These are phyloP conservation scores for Hansenula anomala DNA, from an alignment of 1,139 yeast species.

Conservation along the genomic window DNA sequence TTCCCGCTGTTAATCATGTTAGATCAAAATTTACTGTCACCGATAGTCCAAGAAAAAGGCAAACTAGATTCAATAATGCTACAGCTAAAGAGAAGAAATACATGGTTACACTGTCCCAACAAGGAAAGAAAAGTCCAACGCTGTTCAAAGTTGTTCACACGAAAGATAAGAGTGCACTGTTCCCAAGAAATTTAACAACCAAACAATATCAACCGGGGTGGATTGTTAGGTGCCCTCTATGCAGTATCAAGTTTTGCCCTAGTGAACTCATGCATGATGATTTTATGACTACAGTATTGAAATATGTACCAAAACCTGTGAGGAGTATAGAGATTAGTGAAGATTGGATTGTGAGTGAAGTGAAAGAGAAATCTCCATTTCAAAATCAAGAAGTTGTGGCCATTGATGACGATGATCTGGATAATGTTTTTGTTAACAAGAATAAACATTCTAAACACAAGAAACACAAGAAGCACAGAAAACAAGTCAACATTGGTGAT, in stretches of 20 bases:
- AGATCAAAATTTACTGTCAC: no score
- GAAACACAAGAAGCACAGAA: no score
- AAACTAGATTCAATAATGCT: no score
- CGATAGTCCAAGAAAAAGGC: no score
- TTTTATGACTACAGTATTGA: slow-evolving; percentile 14
- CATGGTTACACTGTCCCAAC: no score
- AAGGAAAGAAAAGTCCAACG: no score
- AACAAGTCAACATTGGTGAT: neutral
- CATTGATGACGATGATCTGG: slow-evolving; percentile 3
- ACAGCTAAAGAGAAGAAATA: no score
- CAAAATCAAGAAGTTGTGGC: slow-evolving; percentile 7
- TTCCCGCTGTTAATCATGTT: neutral
- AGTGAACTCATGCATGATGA: slow-evolving; percentile 19
- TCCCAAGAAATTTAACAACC: neutral
- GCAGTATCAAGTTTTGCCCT: slow-evolving; percentile 10
- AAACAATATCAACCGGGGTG: neutral
- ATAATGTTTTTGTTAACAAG: neutral
- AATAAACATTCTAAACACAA: no score
- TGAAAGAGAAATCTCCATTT: slow-evolving; percentile 5
- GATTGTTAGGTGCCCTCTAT: slow-evolving; percentile 16
- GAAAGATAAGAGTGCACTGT: no score
- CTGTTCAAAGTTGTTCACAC: no score
- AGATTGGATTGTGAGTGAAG: slow-evolving; percentile 6
- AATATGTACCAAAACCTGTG: slow-evolving; percentile 5
- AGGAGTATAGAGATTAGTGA: slow-evolving; percentile 14